Conservation (phyloP, 1,284 basidiomycete genomes). For the Ustilago sp. region DNA sequence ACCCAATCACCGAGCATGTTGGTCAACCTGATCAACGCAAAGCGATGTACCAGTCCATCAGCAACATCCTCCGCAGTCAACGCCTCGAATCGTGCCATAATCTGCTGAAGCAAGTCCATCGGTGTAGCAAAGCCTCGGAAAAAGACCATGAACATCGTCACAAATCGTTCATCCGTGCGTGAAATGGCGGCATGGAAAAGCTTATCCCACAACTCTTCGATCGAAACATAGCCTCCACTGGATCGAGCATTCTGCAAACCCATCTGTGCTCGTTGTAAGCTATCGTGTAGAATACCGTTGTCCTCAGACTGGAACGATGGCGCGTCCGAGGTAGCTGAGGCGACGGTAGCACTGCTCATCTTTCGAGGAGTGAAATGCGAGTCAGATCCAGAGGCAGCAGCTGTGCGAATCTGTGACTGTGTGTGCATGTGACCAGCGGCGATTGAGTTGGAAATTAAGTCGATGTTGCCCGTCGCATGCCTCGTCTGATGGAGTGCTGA, state of each 20-base stretch:
- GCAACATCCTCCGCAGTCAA: constrained; percentile 50
- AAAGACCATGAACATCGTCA: constrained; percentile 64
- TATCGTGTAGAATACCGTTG: constrained; percentile 44
- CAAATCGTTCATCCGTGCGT: constrained; percentile 56
- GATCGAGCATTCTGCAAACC: constrained; percentile 57
- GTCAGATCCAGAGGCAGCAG: constrained; percentile 3
- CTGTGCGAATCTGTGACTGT: constrained; percentile 2
- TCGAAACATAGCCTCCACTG: constrained; percentile 60
- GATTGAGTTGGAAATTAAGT: not conserved
- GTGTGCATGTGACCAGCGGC: too few relatives aligned
- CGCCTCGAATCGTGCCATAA: constrained; percentile 55
- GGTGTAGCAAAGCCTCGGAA: constrained; percentile 63
- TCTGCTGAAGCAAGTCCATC: constrained; percentile 57
- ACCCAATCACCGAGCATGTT: constrained; percentile 65
- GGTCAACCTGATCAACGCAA: constrained; percentile 56
- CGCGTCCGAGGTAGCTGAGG: constrained; percentile 35
- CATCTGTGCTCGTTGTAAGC: constrained; percentile 48
- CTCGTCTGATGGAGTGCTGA: constrained; percentile 7
- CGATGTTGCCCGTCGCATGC: not conserved
- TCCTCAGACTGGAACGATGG: constrained; percentile 48
- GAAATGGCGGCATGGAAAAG: constrained; percentile 65
- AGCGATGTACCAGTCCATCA: constrained; percentile 58
- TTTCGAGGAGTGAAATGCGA: constrained; percentile 32
- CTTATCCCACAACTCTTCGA: constrained; percentile 65
- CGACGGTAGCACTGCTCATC: constrained; percentile 54